Conservation (phyloP, 352 stramenopile species). For the Pythium myriotylum region DNA sequence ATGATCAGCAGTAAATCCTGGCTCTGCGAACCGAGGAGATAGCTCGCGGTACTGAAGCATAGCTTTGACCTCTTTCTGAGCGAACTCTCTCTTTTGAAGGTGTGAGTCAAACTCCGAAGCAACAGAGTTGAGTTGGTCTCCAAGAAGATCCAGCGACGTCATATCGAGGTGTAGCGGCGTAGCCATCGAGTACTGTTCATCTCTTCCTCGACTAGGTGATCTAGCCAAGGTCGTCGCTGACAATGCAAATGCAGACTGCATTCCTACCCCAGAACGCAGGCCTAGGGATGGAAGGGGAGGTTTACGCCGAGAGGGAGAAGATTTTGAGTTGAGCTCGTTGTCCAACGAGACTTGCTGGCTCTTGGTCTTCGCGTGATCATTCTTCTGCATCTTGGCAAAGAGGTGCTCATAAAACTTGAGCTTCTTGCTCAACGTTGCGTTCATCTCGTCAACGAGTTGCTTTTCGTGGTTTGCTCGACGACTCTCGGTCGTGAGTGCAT, state of each 20-base stretch:
- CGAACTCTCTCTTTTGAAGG: conserved; percentile 51
- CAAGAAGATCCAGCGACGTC: conserved; percentile 24
- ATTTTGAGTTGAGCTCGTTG: conserved; percentile 5
- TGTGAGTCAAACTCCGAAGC: conserved; percentile 48
- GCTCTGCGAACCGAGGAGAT: background rate
- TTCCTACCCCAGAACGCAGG: conserved; percentile 13
- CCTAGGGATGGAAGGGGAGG: conserved; percentile 38
- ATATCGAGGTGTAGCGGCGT: conserved; percentile 9
- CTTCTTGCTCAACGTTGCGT: conserved; percentile 52
- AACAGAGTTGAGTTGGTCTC: conserved; percentile 41
- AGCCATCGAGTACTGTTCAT: background rate
- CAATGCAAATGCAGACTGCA: conserved; percentile 23
- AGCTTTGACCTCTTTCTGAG: conserved; percentile 48
- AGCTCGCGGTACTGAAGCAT: conserved; percentile 38
- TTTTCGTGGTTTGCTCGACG: conserved; percentile 45
- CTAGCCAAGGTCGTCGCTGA: conserved; percentile 26
- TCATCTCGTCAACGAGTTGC: conserved; percentile 71
- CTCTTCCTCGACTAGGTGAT: conserved; percentile 7
- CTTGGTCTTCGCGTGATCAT: conserved; percentile 37
- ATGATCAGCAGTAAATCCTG: too few species aligned
- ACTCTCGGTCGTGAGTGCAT: conserved; percentile 42
- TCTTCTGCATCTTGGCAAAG: conserved; percentile 62
- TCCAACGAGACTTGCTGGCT: background rate
- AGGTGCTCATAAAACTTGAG: conserved; percentile 73
- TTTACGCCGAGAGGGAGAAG: conserved; percentile 33